These are phyloP conservation scores for Capsicum chinense DNA, from an alignment of 257 asterid genomes.

Conservation along the genomic window DNA sequence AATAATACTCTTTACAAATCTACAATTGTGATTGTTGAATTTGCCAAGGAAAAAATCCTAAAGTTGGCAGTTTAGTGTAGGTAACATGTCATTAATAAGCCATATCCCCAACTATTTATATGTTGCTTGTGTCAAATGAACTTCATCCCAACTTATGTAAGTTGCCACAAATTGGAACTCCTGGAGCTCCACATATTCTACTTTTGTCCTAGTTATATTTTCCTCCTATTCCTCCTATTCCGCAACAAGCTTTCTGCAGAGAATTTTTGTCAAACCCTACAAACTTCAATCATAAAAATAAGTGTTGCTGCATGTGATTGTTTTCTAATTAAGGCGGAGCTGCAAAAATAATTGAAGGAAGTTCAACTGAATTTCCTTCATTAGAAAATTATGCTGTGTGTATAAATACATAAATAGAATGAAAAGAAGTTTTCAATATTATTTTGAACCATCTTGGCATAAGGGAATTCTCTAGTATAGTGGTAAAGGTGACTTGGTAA, in stretches of 20 bases:
- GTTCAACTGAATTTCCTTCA: not conserved
- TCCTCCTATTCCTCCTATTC: slow-evolving; percentile 43
- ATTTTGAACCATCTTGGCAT: no score
- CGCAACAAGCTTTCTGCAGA: slow-evolving; percentile 39
- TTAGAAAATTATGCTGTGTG: not conserved
- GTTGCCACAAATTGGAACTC: slow-evolving; percentile 29
- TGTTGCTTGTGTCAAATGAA: slow-evolving; percentile 40
- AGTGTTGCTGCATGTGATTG: not conserved
- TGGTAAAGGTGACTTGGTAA: no score
- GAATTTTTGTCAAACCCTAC: slow-evolving; percentile 33
- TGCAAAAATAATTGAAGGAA: not conserved
- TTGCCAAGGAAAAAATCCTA: not conserved
- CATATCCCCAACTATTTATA: slow-evolving; percentile 23
- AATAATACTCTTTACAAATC: no score
- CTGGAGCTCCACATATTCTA: slow-evolving; percentile 35
- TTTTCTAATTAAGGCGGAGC: not conserved
- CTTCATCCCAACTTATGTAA: slow-evolving; percentile 41
- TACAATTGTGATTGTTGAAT: no score
- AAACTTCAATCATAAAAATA: not conserved
- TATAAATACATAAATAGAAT: no score
- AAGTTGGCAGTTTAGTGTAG: not conserved
- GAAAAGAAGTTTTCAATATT: not conserved
- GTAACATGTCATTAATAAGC: slow-evolving; percentile 2
- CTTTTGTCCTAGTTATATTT: slow-evolving; percentile 30
- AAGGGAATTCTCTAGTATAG: no score